phyloP scores from a whole-genome alignment of 2,329 filamentous ascomycete genomes.

The Aspergillus brunneoviolaceus region DNA sequence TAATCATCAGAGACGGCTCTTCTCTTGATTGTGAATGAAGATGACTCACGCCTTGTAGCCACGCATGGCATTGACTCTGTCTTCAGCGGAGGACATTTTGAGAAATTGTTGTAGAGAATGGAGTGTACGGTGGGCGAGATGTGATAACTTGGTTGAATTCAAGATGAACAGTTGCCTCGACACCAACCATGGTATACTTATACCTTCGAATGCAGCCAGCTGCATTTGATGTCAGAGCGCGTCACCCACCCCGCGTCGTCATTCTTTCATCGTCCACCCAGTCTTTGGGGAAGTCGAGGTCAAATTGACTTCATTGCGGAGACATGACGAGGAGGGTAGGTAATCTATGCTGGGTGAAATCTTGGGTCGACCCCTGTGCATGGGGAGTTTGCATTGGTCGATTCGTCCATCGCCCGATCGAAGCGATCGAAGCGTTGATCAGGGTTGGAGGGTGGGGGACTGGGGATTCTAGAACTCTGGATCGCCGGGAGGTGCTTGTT shows the following conservation, averaged over 20 bases:
- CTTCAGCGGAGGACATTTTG: slow-evolving; percentile 1
- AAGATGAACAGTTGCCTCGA: neutral
- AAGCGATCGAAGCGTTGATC: neutral
- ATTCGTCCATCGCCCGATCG: neutral
- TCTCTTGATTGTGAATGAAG: too few species aligned
- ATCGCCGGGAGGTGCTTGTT: neutral
- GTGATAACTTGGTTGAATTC: neutral
- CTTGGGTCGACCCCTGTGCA: neutral
- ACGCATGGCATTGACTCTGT: slow-evolving; percentile 7
- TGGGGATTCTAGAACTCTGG: neutral
- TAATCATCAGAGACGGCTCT: neutral
- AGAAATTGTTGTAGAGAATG: neutral
- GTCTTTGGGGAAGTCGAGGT: neutral
- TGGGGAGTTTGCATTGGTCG: neutral
- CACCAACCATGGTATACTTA: neutral
- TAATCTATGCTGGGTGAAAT: neutral
- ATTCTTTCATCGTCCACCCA: neutral
- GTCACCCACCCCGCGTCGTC: neutral
- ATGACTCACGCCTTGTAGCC: slow-evolving; percentile 8
- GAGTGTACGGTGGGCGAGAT: neutral
- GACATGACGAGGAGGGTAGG: neutral
- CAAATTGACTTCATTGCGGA: neutral
- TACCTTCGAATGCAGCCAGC: neutral
- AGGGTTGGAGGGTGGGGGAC: neutral
- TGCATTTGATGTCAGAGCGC: neutral